Base-by-base conservation (phyloP, 108 stramenopile species). In the Schizochytrium sp. region DNA sequence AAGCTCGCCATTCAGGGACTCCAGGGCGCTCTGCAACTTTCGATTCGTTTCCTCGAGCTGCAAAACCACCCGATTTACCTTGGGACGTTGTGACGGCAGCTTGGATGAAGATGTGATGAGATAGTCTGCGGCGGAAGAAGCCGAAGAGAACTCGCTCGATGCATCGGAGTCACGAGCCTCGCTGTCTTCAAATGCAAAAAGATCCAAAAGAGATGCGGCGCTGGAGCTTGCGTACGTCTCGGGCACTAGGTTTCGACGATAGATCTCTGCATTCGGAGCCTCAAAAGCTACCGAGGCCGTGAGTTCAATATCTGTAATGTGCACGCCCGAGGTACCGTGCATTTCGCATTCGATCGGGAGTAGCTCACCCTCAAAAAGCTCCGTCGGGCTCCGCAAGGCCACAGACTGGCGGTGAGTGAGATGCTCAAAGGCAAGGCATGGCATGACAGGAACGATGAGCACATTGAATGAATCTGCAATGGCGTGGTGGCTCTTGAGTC, bases 31-130 rank as follows among this genome's bases (percentile, higher is more conserved):
- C 76, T 83, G 48, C 48, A 83, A 45, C 23, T 53, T 83, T 6
- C 76, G 45, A 34, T 83, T 83, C 23, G 51, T 53, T 18, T 83
- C 76, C 16, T 83, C 76, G 28, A 83, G 48, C 45, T 28, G 23
- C 25, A 53, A 16, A 6, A 83, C 51, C 10, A 83, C 76, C 10
- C 48, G 51, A 6, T 53, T 14, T 4, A 83, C 76, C 51, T 83
- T 83, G 19, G 45, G 51, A 10, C 51, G 45, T 53, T 83, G 76
- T 12, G 48, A 53, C 10, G 2, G 1, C 10, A 83, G 12, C 12
- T 47, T 83, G 43, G 76, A 53, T 16, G 76, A 83, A 6, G 76
- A 83, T 23, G 76, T 83, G 76, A 83, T 83, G 76, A 83, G 76
- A 28, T 83, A 83, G 48, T 83, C 76, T 12, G 76, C n/a, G 48